Evolutionary conservation across 2,329 filamentous ascomycete genomes (phyloP), one percentile per base, ranked within the genome.

Genomic region (Botrytis fragariae): DNA sequence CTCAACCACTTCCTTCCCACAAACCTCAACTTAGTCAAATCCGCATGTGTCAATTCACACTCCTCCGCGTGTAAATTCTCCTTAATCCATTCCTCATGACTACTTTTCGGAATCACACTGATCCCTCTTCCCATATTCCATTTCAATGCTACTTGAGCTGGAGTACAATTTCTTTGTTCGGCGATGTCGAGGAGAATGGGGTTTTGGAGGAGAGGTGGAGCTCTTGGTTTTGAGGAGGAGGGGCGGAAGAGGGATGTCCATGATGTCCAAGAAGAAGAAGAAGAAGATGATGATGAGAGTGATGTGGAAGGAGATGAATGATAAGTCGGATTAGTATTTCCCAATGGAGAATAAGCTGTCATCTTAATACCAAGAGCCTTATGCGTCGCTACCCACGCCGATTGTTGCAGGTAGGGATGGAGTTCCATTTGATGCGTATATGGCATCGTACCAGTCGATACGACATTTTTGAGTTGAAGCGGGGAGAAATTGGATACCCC

Each of bases 381-480:
- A 12, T 81, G 78, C 64, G 77, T 78, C 14, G 75, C 45, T 25
- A 78, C 70, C 73, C 78, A 81, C 4, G 73, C 57, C 1, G 75
- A 70, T 37, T 91, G 93, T 3, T 92, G 91, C 85, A 92, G 90
- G 84, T 91, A 91, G 42, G 92, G 92, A 83, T 94, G 92, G 25
- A 94, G 86, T 83, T 95, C 93, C 81, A 93, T 88, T 83, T 95
- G 92, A 87, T 95, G 94, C 76, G 93, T 92, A 25, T 91, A 91
- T 9, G 88, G 88, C 70, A 85, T 82, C 74, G 87, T 81, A 84
- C 88, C 74, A 57, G 72, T 74, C 25, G 51, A 57, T 3, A 76
- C 71, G 18, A 76, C 48, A n/a, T 69, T 54, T 9, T 68, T 42
- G 10, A 76, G 71, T 39, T 76, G 72, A 1, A 48, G n/a, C 1